These are phyloP conservation scores for Phytophthora syringae DNA, from an alignment of 352 stramenopile species.

Conservation along the genomic window DNA sequence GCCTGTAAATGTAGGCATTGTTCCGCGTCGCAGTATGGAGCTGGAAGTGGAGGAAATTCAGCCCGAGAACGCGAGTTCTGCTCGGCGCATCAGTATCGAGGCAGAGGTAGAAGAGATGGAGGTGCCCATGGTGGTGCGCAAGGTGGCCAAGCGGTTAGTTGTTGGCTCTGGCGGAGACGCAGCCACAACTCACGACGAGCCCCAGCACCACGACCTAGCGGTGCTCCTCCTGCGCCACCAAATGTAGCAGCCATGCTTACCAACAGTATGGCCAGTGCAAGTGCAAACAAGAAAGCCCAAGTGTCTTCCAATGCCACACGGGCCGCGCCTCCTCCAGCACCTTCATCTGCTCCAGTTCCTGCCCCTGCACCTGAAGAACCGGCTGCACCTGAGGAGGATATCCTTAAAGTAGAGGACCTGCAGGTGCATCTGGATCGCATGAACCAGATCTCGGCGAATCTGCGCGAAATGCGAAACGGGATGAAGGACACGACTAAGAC, in stretches of 20 bases:
- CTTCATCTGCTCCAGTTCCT: neutral
- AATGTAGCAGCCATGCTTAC: constrained; percentile 39
- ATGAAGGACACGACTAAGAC: constrained; percentile 50
- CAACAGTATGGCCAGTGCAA: constrained; percentile 39
- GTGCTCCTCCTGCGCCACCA: constrained; percentile 32
- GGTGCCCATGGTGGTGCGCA: constrained; percentile 57
- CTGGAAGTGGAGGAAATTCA: constrained; percentile 25
- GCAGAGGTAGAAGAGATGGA: constrained; percentile 32
- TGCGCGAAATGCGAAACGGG: constrained; percentile 51
- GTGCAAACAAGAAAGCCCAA: constrained; percentile 19
- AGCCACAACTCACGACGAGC: constrained; percentile 36
- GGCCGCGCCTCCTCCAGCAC: constrained; percentile 16
- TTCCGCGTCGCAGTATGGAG: constrained; percentile 26
- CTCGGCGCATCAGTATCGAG: constrained; percentile 17
- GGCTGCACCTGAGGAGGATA: constrained; percentile 28
- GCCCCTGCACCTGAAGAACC: neutral
- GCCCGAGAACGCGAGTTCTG: constrained; percentile 11
- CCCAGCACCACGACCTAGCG: constrained; percentile 22
- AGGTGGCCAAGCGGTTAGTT: constrained; percentile 52
- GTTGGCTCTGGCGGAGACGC: constrained; percentile 41
- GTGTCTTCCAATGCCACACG: constrained; percentile 1
- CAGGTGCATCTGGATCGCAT: constrained; percentile 80
- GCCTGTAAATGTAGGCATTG: constrained; percentile 29
- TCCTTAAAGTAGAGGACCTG: constrained; percentile 67
- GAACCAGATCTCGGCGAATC: constrained; percentile 71